phyloP scores from a whole-genome alignment of 2,329 filamentous ascomycete genomes.

The Colletotrichum tamarilloi region DNA sequence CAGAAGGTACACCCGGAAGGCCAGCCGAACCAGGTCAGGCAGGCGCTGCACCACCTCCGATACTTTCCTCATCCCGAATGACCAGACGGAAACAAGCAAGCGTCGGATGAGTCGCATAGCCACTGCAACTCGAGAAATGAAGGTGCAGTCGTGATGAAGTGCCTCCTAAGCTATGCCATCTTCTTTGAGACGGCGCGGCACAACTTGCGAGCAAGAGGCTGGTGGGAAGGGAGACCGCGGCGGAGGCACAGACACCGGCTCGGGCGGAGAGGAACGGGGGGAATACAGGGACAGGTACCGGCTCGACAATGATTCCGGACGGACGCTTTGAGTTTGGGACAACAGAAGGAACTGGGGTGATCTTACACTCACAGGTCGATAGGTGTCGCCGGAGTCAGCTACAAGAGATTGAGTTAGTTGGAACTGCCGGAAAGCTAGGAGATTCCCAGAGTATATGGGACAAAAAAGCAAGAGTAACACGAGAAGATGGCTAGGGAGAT shows the following conservation, averaged over 20 bases:
- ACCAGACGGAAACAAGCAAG: neutral
- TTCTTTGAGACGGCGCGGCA: neutral
- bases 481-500: conserved; percentile 40
- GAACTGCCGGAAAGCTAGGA: conserved; percentile 50
- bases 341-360: conserved; percentile 14
- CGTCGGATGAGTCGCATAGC: neutral
- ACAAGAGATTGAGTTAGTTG: conserved; percentile 43
- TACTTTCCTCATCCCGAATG: neutral
- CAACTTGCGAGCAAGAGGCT: neutral
- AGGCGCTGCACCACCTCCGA: neutral
- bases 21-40: neutral
- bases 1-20: conserved; percentile 1
- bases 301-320: neutral
- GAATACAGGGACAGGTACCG: neutral
- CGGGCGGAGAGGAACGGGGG: neutral
- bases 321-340: neutral
- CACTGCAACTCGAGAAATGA: neutral
- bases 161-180: neutral
- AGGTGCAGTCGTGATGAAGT: neutral
- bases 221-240: neutral
- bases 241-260: conserved; percentile 12
- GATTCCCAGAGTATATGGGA: conserved; percentile 9
- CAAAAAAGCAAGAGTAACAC: conserved; percentile 22
- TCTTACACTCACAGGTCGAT: conserved; percentile 65
- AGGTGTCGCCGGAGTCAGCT: conserved; percentile 71